Evolutionary conservation across 208 protist genomes (phyloP).

Genomic region (Spironucleus salmonicida): DNA sequence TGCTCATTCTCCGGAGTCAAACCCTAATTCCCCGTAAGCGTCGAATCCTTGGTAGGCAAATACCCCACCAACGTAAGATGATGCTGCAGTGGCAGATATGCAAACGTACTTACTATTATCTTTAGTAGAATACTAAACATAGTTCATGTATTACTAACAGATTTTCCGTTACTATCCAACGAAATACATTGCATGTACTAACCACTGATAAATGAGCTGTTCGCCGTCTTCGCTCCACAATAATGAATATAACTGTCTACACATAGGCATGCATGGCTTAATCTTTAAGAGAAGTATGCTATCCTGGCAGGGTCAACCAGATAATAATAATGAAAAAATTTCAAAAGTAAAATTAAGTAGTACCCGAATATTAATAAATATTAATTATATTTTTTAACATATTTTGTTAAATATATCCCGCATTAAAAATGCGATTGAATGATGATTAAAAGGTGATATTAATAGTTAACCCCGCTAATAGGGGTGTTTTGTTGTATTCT

Average conservation of each 20-base stretch:
- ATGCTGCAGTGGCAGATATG: neutral
- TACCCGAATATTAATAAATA: conserved; percentile 3
- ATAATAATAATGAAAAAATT: conserved; percentile 32
- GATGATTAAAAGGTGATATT: too few species aligned
- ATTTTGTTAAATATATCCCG: too few species aligned
- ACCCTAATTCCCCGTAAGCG: conserved; percentile 55
- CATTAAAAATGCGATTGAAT: too few species aligned
- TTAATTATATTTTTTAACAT: neutral
- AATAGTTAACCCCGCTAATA: too few species aligned
- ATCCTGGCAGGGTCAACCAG: conserved; percentile 64
- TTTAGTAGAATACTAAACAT: neutral
- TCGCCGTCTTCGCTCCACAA: conserved; percentile 55
- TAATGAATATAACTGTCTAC: conserved; percentile 54
- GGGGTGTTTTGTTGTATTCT: too few species aligned
- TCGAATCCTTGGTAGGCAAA: too few species aligned
- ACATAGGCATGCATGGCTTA: conserved; percentile 64
- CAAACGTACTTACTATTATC: neutral
- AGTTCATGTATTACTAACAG: neutral
- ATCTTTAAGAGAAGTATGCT: conserved; percentile 65
- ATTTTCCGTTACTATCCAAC: neutral
- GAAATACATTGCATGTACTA: conserved; percentile 54
- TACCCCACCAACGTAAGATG: neutral
- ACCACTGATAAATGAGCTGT: conserved; percentile 60
- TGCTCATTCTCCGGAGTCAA: conserved; percentile 54
- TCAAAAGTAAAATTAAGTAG: neutral